phyloP scores from a whole-genome alignment of 1,284 basidiomycete species.

The Ustilago loliicola region DNA sequence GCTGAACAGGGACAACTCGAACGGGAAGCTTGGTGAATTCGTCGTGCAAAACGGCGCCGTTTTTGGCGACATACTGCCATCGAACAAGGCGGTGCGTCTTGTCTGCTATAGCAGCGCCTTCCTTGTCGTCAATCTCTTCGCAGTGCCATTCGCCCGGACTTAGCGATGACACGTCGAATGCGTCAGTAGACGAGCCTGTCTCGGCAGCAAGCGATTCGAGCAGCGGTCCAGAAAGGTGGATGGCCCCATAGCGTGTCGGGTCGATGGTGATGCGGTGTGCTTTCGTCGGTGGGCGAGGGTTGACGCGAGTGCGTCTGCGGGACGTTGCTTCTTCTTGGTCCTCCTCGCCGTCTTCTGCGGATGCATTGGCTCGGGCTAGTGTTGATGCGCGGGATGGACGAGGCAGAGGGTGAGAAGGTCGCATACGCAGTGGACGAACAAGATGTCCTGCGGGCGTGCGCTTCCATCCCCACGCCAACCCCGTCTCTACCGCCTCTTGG shows the following conservation, averaged over 20 bases:
- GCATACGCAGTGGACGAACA: constrained; percentile 64
- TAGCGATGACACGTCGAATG: constrained; percentile 27
- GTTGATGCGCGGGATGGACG: constrained; percentile 35
- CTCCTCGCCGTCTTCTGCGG: constrained; percentile 17
- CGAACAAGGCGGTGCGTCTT: constrained; percentile 34
- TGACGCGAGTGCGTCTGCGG: constrained; percentile 32
- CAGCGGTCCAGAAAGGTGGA: constrained; percentile 56
- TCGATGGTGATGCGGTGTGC: constrained; percentile 64
- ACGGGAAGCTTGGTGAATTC: constrained; percentile 45
- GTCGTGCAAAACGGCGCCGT: constrained; percentile 50
- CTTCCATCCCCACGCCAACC: constrained; percentile 66
- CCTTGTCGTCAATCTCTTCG: constrained; percentile 38
- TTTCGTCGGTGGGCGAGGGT: constrained; percentile 41
- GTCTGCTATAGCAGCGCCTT: neutral
- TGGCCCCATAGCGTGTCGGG: constrained; percentile 62
- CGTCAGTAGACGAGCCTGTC: constrained; percentile 9
- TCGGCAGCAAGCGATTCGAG: constrained; percentile 45
- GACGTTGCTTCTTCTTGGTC: constrained; percentile 15
- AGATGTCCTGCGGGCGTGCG: constrained; percentile 63
- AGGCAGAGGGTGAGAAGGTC: constrained; percentile 58
- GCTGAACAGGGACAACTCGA: constrained; percentile 20
- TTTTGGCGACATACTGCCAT: constrained; percentile 45
- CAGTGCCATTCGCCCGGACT: constrained; percentile 43
- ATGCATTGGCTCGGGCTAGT: constrained; percentile 14
- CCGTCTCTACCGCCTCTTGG: constrained; percentile 44